A percentile compares a stretch with the other conserved stretches of the same genome.
phyloP scores from a whole-genome alignment of 2,329 filamentous ascomycete genomes.

The Xylariaceae sp. region DNA sequence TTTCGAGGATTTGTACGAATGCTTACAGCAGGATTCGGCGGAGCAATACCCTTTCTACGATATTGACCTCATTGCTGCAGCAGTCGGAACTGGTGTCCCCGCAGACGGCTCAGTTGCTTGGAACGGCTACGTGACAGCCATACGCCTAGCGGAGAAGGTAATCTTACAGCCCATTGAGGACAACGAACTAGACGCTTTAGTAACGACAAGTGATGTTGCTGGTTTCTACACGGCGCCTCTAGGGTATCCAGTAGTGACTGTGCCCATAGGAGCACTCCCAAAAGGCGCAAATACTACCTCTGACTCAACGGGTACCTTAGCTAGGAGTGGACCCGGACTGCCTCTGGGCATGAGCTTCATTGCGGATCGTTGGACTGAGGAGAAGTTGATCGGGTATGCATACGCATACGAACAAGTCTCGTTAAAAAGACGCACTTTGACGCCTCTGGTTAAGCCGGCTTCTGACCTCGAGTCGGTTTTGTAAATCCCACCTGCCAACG shows the following conservation, averaged over 20 bases:
- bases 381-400: conserved; percentile 14
- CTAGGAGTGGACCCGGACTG: conserved; percentile 12
- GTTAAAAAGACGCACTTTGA: conserved; percentile 6
- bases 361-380: conserved; percentile 14
- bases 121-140: conserved; percentile 6
- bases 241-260: conserved; percentile 19
- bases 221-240: conserved; percentile 5
- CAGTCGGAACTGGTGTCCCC: not conserved
- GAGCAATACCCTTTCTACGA: not conserved
- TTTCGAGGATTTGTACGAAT: conserved; percentile 7
- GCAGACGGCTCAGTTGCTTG: conserved; percentile 7
- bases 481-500: no score
- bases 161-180: conserved; percentile 8
- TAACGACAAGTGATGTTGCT: conserved; percentile 6
- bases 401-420: conserved; percentile 19
- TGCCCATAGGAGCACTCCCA: conserved; percentile 18
- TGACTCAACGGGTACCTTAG: not conserved
- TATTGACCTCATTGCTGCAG: conserved; percentile 1
- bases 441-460: conserved; percentile 7
- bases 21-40: conserved; percentile 3
- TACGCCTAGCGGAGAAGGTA: not conserved
- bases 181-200: conserved; percentile 6
- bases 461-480: conserved; percentile 12
- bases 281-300: conserved; percentile 4
- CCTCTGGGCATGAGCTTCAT: conserved; percentile 19